Conservation (phyloP, 352 stramenopile genomes). For the Phytopythium chamaehyphon region DNA sequence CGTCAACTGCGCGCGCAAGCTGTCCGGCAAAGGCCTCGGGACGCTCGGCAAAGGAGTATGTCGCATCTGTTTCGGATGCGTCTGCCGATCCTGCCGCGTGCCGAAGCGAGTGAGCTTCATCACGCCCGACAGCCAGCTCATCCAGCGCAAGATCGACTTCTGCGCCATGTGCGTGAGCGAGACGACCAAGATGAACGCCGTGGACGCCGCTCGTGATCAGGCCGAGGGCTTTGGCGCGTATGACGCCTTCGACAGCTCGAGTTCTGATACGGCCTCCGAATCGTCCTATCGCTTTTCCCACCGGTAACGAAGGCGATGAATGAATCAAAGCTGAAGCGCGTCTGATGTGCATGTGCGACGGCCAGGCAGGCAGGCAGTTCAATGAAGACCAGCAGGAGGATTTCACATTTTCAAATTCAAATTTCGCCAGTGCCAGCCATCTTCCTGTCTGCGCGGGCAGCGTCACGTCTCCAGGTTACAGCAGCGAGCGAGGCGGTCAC, state of each 20-base stretch:
- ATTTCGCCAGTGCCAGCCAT: no score
- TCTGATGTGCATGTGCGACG: no score
- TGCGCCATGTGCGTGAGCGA: slow-evolving; percentile 19
- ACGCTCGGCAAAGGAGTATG: slow-evolving; percentile 11
- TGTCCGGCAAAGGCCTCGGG: slow-evolving; percentile 10
- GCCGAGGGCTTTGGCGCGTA: not conserved
- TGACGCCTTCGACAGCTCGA: slow-evolving; percentile 11
- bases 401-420: no score
- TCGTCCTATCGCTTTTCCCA: not conserved
- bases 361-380: no score
- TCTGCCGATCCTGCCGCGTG: slow-evolving; percentile 5
- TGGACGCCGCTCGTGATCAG: slow-evolving; percentile 6
- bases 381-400: no score
- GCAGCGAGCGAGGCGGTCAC: no score
- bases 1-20: slow-evolving; percentile 18
- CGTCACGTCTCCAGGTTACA: no score
- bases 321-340: no score
- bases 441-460: no score
- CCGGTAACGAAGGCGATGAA: no score
- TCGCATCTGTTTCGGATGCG: not conserved
- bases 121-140: slow-evolving; percentile 7
- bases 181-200: slow-evolving; percentile 12
- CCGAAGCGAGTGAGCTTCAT: slow-evolving; percentile 8
- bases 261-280: slow-evolving; percentile 14
- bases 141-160: slow-evolving; percentile 15